Base-by-base conservation (phyloP, 257 asterid genomes). In the Solanum tarijense region DNA sequence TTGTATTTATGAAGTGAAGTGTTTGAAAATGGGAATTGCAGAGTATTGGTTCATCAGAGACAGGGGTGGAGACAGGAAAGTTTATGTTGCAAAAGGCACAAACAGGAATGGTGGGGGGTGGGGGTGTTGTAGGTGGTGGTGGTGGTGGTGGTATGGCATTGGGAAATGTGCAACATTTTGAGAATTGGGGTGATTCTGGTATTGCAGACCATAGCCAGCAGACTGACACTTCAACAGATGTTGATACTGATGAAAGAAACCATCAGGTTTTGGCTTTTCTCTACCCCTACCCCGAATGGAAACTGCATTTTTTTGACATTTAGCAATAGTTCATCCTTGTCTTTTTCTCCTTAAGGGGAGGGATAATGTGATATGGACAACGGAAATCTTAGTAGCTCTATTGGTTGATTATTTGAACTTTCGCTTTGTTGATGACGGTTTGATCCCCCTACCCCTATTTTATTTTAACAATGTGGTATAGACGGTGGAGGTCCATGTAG, bases 31-130 rank as follows among this genome's bases (percentile, higher is more conserved):
- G 9, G n/a, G 86, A 66, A 34, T 41, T 87, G 81, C 92, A 97
- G 98, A 93, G 92, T 86, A 62, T 97, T 89, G 92, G 96, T 76
- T 94, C 98, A 86, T 89, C 97, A 48, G 94, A 90, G 74, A 93
- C 90, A 29, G 91, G 87, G 60, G 90, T 83, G 85, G 95, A 90
- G 65, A 88, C 96, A 86, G 94, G 96, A 35, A 93, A 86, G 87
- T 90, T 92, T 86, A 89, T 92, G 87, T 86, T 92, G 34, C 93
- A 91, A 89, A 92, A 87, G 7, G 18, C 91, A 43, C 88, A 66
- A 87, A 4, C 88, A 32, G 58, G 84, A 81, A 90, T 87, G 90
- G 86, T 87, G 90, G 92, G 23, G 7, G 74, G 79, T 6, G 81
- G 90, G 31, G 58, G 29, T 12, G 60, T 7, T 10, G 83, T 27